phyloP scores from a whole-genome alignment of 179 eudicot species.

The Corrigiola litoralis region DNA sequence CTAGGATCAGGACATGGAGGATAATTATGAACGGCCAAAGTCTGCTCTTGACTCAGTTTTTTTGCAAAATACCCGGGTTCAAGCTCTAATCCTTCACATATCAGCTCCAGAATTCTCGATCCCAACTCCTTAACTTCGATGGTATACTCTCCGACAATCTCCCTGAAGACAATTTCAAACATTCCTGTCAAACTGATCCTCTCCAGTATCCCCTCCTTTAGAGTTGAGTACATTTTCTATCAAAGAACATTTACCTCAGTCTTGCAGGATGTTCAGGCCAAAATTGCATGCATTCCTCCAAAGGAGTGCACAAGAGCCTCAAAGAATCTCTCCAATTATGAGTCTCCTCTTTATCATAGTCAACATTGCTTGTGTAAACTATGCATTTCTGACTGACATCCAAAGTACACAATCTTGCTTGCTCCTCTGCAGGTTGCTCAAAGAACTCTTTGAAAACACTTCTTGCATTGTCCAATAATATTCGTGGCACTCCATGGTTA shows the following conservation, averaged over 20 bases:
- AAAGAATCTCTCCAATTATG: slow-evolving; percentile 38
- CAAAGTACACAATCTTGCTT: background rate
- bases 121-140: slow-evolving; percentile 8
- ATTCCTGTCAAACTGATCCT: no score
- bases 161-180: no score
- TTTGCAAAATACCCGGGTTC: slow-evolving; percentile 16
- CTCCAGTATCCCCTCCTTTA: no score
- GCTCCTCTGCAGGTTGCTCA: slow-evolving; percentile 14
- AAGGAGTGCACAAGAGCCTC: slow-evolving; percentile 28
- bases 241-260: no score
- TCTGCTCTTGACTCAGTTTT: background rate
- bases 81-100: slow-evolving; percentile 24
- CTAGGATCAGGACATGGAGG: slow-evolving; percentile 19
- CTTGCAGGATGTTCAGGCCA: slow-evolving; percentile 44
- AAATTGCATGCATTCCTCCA: slow-evolving; percentile 27
- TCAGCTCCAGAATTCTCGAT: slow-evolving; percentile 18
- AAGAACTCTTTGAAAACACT: slow-evolving; percentile 15
- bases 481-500: slow-evolving; percentile 32
- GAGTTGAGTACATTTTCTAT: no score
- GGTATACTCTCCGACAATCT: background rate
- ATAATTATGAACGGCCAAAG: slow-evolving; percentile 12
- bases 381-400: background rate
- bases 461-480: slow-evolving; percentile 9
- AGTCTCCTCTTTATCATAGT: slow-evolving; percentile 18
- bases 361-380: slow-evolving; percentile 24